Evolutionary conservation across 148 eudicot species (phyloP).

Genomic region (Chenopodium suecicum): DNA sequence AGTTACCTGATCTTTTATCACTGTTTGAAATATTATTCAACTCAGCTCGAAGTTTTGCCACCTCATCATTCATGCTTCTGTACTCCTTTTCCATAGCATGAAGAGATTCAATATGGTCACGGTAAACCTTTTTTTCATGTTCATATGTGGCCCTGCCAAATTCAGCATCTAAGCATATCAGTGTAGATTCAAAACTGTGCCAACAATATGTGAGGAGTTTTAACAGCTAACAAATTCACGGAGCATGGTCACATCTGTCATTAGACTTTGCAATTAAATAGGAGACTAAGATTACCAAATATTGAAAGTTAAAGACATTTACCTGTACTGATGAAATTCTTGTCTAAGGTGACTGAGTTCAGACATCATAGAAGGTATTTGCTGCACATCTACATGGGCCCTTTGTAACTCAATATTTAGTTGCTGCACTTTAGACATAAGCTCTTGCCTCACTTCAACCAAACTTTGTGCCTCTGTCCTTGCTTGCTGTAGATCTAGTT

Average conservation of each 20-base stretch:
- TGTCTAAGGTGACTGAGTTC: conserved; percentile 79
- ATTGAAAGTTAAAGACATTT: conserved; percentile 3
- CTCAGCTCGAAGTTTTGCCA: conserved; percentile 87
- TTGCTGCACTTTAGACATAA: conserved; percentile 64
- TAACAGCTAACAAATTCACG: not conserved
- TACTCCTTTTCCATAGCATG: conserved; percentile 97
- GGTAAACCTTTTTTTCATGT: conserved; percentile 84
- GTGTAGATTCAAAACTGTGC: not conserved
- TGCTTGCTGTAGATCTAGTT: conserved; percentile 82
- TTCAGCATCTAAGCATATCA: conserved; percentile 15
- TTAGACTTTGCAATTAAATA: not conserved
- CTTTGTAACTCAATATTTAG: conserved; percentile 66
- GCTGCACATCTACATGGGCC: conserved; percentile 63
- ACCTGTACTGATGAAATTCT: conserved; percentile 96
- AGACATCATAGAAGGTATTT: conserved; percentile 69
- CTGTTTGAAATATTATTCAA: conserved; percentile 51
- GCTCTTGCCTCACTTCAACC: conserved; percentile 75
- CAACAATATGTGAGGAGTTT: not conserved
- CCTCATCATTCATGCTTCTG: conserved; percentile 83
- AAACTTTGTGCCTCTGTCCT: conserved; percentile 76
- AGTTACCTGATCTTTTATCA: conserved; percentile 68
- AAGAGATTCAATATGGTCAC: conserved; percentile 90
- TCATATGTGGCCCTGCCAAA: conserved; percentile 82
- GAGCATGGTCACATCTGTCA: conserved; percentile 10
- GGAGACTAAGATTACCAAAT: not conserved